phyloP scores from a whole-genome alignment of 2,329 filamentous ascomycete species.

The Laburnicola sp. region DNA sequence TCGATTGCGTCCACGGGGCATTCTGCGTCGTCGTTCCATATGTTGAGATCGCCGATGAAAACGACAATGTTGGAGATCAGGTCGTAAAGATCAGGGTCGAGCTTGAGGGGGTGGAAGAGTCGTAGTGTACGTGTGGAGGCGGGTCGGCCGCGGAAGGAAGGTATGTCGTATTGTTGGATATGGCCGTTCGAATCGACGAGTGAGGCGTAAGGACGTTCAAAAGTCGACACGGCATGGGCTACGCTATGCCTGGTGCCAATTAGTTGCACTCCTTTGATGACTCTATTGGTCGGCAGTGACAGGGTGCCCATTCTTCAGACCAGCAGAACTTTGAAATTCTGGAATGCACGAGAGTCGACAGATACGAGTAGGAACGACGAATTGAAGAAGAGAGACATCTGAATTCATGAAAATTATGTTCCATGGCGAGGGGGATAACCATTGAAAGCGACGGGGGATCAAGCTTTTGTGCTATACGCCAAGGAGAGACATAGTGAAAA shows the following conservation, averaged over 20 bases:
- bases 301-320: no score
- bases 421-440: neutral
- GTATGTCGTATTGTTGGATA: constrained; percentile 27
- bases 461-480: neutral
- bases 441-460: neutral
- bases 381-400: no score
- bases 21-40: constrained; percentile 23
- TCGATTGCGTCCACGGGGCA: constrained; percentile 30
- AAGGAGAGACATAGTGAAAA: neutral
- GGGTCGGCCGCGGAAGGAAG: constrained; percentile 18
- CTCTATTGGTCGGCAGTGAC: no score
- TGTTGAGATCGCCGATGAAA: constrained; percentile 26
- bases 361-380: no score
- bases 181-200: constrained; percentile 23
- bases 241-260: constrained; percentile 35
- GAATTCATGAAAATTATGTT: no score
- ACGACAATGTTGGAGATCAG: constrained; percentile 24
- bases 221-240: constrained; percentile 36
- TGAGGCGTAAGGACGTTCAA: constrained; percentile 34
- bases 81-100: constrained; percentile 21
- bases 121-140: constrained; percentile 20
- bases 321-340: no score
- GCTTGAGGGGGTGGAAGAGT: constrained; percentile 24
- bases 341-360: no score
- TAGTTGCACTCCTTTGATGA: constrained; percentile 3